Conservation (phyloP, 371 early-diverging fungal species). For the Dichotomocladium elegans region DNA sequence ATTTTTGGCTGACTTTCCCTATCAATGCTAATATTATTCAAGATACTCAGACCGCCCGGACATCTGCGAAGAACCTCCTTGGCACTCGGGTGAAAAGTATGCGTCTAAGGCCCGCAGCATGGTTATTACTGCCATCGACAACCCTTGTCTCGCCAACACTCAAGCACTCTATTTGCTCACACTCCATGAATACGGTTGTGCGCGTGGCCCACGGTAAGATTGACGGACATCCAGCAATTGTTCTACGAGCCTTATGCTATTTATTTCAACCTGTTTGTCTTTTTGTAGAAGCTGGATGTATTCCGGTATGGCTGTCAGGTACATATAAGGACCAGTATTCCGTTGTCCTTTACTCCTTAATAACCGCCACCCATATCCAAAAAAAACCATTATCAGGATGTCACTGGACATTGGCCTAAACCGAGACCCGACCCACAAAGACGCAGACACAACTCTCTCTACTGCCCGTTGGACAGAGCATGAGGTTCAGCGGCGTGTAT, state of each 20-base stretch:
- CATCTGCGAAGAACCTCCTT: conserved; percentile 39
- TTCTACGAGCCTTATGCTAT: not conserved
- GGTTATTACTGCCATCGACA: conserved; percentile 33
- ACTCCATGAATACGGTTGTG: conserved; percentile 60
- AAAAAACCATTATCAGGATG: too few relatives aligned
- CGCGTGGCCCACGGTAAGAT: conserved; percentile 48
- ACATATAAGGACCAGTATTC: too few relatives aligned
- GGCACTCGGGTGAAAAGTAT: conserved; percentile 46
- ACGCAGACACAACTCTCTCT: conserved; percentile 4
- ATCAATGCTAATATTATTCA: too few relatives aligned
- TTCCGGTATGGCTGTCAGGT: conserved; percentile 55
- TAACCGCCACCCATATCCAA: too few relatives aligned
- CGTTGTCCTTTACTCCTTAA: too few relatives aligned
- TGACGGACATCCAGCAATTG: not conserved
- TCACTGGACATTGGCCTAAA: conserved; percentile 49
- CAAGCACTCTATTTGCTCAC: conserved; percentile 53
- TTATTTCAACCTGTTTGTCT: too few relatives aligned
- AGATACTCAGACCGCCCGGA: conserved; percentile 39
- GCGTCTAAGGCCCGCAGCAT: conserved; percentile 33
- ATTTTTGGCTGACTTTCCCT: too few relatives aligned
- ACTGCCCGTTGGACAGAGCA: conserved; percentile 43
- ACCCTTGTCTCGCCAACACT: conserved; percentile 46
- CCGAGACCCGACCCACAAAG: conserved; percentile 34
- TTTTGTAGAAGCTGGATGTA: conserved; percentile 66
- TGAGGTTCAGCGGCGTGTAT: conserved; percentile 46